Base-by-base conservation (phyloP, 768 basidiomycete species). In the Auriscalpium vulgare region DNA sequence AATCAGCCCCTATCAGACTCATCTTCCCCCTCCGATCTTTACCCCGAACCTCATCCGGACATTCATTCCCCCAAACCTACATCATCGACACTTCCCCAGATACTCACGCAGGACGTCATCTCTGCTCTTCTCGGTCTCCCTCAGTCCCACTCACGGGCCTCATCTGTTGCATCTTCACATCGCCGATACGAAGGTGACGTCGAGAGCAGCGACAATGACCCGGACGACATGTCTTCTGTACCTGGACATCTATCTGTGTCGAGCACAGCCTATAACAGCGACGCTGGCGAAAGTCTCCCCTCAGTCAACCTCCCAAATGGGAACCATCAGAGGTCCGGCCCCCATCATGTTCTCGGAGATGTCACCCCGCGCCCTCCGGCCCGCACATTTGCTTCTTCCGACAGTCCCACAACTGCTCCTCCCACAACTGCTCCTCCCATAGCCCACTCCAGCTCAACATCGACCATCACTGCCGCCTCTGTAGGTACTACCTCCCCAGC, bases 31-130 rank as follows among this genome's bases (percentile, higher is more conserved):
- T 23, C 56, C 10, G 47, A 63, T 56, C 50, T 43, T 4, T 43
- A 43, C 17, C 40, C 40, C 13, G 67, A 74, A 8, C 80, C 83
- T 37, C 72, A 78, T 53, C 40, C 40, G 8, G 67, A 74, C 8
- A 81, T 83, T 37, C 72, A 78, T 53, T 79, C 81, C n/a, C 82
- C 81, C 8, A 75, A 80, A 54, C 81, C 83, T 1, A 79, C 79
- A 2, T 73, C 73, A 1, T 75, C 73, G 3, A 63, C 78, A 10
- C 71, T 74, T 7, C 85, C 86, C 0, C 85, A 88, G 65, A 77
- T 88, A 17, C 78, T 90, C 47, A 83, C 81, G 51, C 82, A 85
- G 65, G 81, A 87, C 54, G 87, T 88, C 40, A 81, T 88, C 38
- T 80, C 80, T 2, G 74, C 78, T 3, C 75, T 90, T 9, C 73